A percentile compares a stretch with the other conserved stretches of the same genome.
These are phyloP conservation scores for Jacaranda mimosifolia DNA, from an alignment of 257 asterid species.

Conservation along the genomic window DNA sequence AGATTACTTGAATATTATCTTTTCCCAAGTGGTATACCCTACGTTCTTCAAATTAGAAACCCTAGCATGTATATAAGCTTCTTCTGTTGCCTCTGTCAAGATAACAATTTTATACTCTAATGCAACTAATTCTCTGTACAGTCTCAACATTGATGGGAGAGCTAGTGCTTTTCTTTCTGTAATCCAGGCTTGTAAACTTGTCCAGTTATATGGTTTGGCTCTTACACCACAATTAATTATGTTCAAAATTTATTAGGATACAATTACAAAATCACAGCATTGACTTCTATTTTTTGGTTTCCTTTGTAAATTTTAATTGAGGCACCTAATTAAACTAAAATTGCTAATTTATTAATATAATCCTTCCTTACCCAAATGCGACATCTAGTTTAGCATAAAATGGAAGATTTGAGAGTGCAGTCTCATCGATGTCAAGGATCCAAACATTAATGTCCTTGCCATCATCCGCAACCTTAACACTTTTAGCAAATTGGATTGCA, in stretches of 20 bases:
- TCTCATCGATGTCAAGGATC: conserved; percentile 53
- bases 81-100: not conserved
- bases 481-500: conserved; percentile 39
- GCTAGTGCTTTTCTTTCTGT: conserved; percentile 5
- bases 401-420: conserved; percentile 49
- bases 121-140: not conserved
- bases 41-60: not conserved
- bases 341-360: too few relatives aligned
- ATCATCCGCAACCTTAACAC: conserved; percentile 27
- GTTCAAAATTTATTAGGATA: not conserved
- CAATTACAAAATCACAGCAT: too few relatives aligned
- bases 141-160: not conserved
- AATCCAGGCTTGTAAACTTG: not conserved
- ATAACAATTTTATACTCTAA: conserved; percentile 2
- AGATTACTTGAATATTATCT: not conserved
- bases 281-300: too few relatives aligned
- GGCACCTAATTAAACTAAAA: not conserved
- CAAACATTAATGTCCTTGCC: conserved; percentile 50
- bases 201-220: not conserved
- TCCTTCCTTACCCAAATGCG: conserved; percentile 39
- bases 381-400: conserved; percentile 47
- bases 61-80: not conserved
- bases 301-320: not conserved
- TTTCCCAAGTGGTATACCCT: conserved; percentile 5
- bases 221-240: not conserved